Conservation (phyloP, 2,329 filamentous ascomycete genomes). For the Fusarium longipes region DNA sequence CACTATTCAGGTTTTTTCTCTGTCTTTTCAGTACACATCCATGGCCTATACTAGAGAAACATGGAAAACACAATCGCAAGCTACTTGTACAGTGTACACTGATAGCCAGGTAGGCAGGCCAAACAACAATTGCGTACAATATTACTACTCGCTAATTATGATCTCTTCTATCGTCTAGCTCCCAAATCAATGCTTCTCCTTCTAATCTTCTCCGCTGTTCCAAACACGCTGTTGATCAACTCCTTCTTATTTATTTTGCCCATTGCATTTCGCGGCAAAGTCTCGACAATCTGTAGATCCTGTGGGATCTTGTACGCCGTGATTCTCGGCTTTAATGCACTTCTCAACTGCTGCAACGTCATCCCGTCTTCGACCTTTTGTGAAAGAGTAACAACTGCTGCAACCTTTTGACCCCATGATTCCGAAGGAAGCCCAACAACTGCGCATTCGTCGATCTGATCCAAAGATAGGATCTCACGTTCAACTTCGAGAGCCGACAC, state of each 20-base stretch:
- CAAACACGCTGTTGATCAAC: conserved; percentile 69
- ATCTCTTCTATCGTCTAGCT: background rate
- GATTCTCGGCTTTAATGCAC: conserved; percentile 79
- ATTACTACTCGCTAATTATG: background rate
- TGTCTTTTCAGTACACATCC: background rate
- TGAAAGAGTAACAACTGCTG: conserved; percentile 82
- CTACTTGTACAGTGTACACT: too few relatives aligned
- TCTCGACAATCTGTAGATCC: conserved; percentile 81
- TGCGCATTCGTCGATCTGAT: conserved; percentile 82
- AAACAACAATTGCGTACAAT: background rate
- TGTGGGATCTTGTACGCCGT: conserved; percentile 94
- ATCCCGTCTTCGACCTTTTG: conserved; percentile 68
- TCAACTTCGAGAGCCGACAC: conserved; percentile 93
- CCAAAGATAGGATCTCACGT: conserved; percentile 86
- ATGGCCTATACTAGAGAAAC: too few relatives aligned
- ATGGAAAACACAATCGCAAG: too few relatives aligned
- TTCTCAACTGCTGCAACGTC: conserved; percentile 74
- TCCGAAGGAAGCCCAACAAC: conserved; percentile 88
- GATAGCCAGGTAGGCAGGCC: too few relatives aligned
- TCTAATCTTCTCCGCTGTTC: conserved; percentile 1
- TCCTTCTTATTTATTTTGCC: conserved; percentile 87
- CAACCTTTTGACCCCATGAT: conserved; percentile 95
- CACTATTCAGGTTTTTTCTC: background rate
- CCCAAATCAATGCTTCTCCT: conserved; percentile 11
- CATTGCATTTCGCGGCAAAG: conserved; percentile 94